phyloP scores from a whole-genome alignment of 257 asterid genomes.

The Mitragyna speciosa region DNA sequence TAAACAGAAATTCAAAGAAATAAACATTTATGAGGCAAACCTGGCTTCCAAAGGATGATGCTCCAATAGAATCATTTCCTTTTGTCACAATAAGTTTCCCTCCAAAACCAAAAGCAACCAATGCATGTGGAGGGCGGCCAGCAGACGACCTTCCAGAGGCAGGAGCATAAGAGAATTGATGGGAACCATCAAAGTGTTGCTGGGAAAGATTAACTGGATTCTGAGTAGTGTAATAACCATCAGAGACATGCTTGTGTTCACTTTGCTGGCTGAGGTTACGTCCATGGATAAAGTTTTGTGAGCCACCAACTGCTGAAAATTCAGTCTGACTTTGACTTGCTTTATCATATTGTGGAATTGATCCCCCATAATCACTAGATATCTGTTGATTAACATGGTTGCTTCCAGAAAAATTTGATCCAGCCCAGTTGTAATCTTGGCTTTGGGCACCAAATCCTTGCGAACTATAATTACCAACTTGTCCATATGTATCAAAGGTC shows the following conservation, averaged over 20 bases:
- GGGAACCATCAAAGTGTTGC: constrained; percentile 50
- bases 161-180: constrained; percentile 54
- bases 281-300: constrained; percentile 35
- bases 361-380: constrained; percentile 39
- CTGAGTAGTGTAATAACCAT: constrained; percentile 46
- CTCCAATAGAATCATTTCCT: constrained; percentile 45
- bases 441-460: constrained; percentile 44
- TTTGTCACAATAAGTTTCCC: constrained; percentile 88
- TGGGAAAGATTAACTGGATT: constrained; percentile 49
- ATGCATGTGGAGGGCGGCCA: constrained; percentile 94
- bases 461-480: constrained; percentile 32
- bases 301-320: constrained; percentile 39
- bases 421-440: constrained; percentile 46
- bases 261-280: constrained; percentile 51
- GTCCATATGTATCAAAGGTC: constrained; percentile 27
- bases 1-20: constrained; percentile 17
- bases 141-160: constrained; percentile 74
- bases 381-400: constrained; percentile 41
- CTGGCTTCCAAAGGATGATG: constrained; percentile 65
- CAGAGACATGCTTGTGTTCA: constrained; percentile 43
- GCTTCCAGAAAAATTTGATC: constrained; percentile 37
- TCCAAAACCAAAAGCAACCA: constrained; percentile 93
- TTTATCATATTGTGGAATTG: constrained; percentile 38
- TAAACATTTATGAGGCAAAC: constrained; percentile 42
- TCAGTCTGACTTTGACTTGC: constrained; percentile 36